These are phyloP conservation scores for Artemisia tridentata DNA, from an alignment of 129 eudicot genomes.

Conservation along the genomic window DNA sequence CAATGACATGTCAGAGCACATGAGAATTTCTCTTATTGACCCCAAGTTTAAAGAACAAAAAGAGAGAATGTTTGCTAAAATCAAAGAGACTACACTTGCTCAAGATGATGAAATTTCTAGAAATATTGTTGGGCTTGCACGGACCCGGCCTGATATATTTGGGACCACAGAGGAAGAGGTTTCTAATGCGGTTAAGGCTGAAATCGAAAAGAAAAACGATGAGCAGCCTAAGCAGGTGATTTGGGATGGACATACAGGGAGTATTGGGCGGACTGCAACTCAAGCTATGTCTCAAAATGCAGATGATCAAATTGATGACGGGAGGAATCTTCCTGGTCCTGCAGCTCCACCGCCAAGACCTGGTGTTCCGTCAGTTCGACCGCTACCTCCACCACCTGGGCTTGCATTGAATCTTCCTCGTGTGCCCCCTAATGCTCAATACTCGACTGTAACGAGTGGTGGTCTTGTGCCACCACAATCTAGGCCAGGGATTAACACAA, in stretches of 20 bases:
- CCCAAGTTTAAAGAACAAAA: conserved; percentile 93
- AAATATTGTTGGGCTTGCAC: conserved; percentile 82
- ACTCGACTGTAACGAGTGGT: conserved; percentile 40
- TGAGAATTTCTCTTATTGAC: conserved; percentile 87
- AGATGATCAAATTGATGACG: conserved; percentile 66
- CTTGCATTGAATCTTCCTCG: conserved; percentile 75
- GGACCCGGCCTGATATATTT: conserved; percentile 89
- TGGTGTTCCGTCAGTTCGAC: conserved; percentile 64
- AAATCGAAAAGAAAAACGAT: conserved; percentile 82
- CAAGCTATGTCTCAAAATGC: conserved; percentile 82
- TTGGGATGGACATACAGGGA: conserved; percentile 95
- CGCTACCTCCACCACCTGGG: conserved; percentile 81
- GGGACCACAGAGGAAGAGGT: conserved; percentile 97
- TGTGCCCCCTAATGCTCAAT: conserved; percentile 53
- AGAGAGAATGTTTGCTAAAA: conserved; percentile 95
- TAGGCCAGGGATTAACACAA: conserved; percentile 44
- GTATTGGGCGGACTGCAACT: conserved; percentile 87
- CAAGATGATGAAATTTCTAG: conserved; percentile 80
- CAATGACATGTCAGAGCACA: conserved; percentile 89
- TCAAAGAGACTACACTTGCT: conserved; percentile 84
- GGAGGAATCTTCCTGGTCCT: conserved; percentile 65
- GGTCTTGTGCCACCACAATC: conserved; percentile 65
- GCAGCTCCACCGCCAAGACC: conserved; percentile 79
- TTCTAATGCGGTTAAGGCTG: conserved; percentile 83
- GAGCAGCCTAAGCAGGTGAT: conserved; percentile 91